Evolutionary conservation across 148 eudicot species (phyloP).

Genomic region (Chenopodium suecicum): DNA sequence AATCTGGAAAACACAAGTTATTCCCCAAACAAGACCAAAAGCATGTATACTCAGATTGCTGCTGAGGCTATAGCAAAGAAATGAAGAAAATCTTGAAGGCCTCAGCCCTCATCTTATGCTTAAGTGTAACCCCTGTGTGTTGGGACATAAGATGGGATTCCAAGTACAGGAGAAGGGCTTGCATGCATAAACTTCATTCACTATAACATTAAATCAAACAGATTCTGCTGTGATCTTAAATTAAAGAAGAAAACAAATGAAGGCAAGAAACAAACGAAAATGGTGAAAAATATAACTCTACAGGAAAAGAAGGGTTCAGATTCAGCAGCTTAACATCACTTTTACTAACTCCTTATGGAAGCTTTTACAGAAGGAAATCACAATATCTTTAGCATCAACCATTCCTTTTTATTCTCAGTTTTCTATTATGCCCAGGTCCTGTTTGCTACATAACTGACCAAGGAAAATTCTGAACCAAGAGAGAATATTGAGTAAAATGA

Average conservation of each 20-base stretch:
- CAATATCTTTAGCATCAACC: not conserved
- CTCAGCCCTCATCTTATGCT: not conserved
- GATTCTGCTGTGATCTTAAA: not conserved
- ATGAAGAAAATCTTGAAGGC: not conserved
- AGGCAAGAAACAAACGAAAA: not conserved
- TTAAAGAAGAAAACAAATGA: not conserved
- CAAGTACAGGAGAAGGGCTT: not conserved
- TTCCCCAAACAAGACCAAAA: not conserved
- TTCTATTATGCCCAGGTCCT: not conserved
- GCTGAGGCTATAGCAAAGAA: not conserved
- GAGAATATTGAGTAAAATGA: not conserved
- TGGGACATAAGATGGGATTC: not conserved
- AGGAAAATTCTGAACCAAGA: not conserved
- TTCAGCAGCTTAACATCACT: not conserved
- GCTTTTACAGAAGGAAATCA: not conserved
- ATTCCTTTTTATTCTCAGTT: not conserved
- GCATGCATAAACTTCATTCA: not conserved
- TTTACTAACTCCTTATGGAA: not conserved
- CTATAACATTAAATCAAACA: not conserved
- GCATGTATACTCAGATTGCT: not conserved
- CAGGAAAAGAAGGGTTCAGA: not conserved
- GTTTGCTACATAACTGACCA: not conserved
- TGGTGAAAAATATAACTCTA: too few relatives aligned
- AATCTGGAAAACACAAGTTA: not conserved
- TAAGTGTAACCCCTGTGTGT: not conserved